These are phyloP conservation scores for Beta vulgaris DNA, from an alignment of 148 eudicot species.

Conservation along the genomic window DNA sequence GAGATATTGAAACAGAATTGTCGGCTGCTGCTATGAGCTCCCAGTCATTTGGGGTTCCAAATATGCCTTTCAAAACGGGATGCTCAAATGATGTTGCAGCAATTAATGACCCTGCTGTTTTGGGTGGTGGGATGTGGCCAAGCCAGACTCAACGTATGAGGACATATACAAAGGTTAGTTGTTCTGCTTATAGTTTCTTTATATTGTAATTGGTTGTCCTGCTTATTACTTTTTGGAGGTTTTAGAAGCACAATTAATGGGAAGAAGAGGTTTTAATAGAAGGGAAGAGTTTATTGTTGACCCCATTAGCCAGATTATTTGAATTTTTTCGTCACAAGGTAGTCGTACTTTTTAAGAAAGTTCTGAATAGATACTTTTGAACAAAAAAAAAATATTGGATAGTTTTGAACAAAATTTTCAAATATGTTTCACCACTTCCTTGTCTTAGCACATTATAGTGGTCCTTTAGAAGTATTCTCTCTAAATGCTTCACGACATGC, in stretches of 20 bases:
- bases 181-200: background rate
- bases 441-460: background rate
- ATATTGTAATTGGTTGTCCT: background rate
- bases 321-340: too few species aligned
- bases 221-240: too few species aligned
- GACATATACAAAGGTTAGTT: constrained; percentile 85
- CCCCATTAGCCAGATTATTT: too few species aligned
- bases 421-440: background rate
- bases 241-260: too few species aligned
- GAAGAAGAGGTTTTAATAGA: too few species aligned
- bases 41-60: constrained; percentile 76
- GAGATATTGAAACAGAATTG: constrained; percentile 75
- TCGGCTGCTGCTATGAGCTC: constrained; percentile 75
- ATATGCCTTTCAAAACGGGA: constrained; percentile 70
- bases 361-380: too few species aligned
- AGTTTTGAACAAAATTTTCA: too few species aligned
- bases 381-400: too few species aligned
- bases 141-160: constrained; percentile 83
- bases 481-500: background rate
- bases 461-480: background rate
- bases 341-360: too few species aligned
- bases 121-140: constrained; percentile 72
- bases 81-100: constrained; percentile 65
- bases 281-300: too few species aligned
- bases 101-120: constrained; percentile 55